Percentiles rank a stretch among this genome's conserved stretches.
Conservation (phyloP, 2,329 filamentous ascomycete genomes). For the Alternaria postmessia region DNA sequence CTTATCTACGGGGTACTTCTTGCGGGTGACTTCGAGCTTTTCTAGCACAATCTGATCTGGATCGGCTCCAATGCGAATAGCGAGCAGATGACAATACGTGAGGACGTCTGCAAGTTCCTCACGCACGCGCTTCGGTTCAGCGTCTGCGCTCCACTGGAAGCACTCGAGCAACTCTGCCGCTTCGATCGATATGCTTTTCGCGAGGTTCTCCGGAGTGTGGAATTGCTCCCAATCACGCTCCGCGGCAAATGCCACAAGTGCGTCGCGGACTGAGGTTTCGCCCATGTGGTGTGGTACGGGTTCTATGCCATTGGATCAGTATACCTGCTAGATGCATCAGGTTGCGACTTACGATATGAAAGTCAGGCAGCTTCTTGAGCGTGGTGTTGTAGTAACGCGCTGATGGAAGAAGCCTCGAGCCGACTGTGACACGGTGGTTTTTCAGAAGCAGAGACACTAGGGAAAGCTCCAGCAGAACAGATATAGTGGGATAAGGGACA, state of each 20-base stretch:
- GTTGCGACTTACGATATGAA: background rate
- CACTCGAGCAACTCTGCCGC: background rate
- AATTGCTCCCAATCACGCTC: background rate
- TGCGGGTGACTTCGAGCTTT: background rate
- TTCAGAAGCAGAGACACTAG: background rate
- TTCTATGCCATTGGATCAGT: background rate
- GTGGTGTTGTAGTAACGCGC: background rate
- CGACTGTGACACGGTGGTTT: background rate
- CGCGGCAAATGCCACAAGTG: background rate
- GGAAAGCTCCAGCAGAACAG: background rate
- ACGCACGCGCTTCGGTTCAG: background rate
- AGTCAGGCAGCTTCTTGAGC: background rate
- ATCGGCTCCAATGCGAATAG: background rate
- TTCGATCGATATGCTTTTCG: background rate
- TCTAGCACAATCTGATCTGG: background rate
- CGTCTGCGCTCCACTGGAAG: background rate
- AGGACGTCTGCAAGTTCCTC: background rate
- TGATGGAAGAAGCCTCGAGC: background rate
- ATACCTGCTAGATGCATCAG: too few relatives aligned
- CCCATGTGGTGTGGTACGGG: background rate
- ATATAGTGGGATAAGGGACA: background rate
- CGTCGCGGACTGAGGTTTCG: background rate
- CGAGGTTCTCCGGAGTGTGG: background rate
- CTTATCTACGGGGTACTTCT: background rate
- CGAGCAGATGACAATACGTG: background rate